These are phyloP conservation scores for Lumnitzera racemosa DNA, from an alignment of 345 rosid species.

Conservation along the genomic window DNA sequence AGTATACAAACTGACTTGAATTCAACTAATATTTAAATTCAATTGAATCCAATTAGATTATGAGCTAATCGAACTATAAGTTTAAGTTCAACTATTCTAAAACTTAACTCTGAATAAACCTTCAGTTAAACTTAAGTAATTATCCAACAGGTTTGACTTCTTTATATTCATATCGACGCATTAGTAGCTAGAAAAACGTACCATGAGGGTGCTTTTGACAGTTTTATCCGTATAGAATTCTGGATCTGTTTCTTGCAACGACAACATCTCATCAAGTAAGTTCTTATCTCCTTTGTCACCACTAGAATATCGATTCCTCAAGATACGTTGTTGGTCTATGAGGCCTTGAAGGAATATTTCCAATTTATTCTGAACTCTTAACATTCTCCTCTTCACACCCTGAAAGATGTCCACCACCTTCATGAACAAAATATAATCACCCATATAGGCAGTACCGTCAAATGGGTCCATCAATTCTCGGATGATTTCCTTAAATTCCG, in stretches of 20 bases:
- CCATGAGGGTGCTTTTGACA: slow-evolving; percentile 7
- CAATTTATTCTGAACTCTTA: neutral
- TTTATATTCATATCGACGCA: too few relatives aligned
- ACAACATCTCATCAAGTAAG: slow-evolving; percentile 4
- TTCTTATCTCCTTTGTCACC: neutral
- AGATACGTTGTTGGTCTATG: neutral
- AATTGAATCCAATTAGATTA: too few relatives aligned
- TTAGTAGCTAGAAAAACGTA: neutral
- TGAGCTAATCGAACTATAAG: too few relatives aligned
- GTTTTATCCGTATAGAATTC: slow-evolving; percentile 4
- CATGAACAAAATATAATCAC: neutral
- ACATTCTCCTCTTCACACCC: slow-evolving; percentile 7
- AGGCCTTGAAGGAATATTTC: neutral
- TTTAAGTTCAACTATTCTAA: too few relatives aligned
- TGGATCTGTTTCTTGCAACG: slow-evolving; percentile 9
- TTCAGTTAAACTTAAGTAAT: too few relatives aligned
- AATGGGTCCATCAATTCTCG: neutral
- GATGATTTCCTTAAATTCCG: neutral
- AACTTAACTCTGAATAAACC: too few relatives aligned
- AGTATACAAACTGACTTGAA: too few relatives aligned
- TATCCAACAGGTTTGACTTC: too few relatives aligned
- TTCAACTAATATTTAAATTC: too few relatives aligned
- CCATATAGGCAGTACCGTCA: neutral
- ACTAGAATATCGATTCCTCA: neutral
- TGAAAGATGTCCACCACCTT: neutral